These are phyloP conservation scores for Colletotrichum sojae DNA, from an alignment of 2,329 filamentous ascomycete genomes.

Conservation along the genomic window DNA sequence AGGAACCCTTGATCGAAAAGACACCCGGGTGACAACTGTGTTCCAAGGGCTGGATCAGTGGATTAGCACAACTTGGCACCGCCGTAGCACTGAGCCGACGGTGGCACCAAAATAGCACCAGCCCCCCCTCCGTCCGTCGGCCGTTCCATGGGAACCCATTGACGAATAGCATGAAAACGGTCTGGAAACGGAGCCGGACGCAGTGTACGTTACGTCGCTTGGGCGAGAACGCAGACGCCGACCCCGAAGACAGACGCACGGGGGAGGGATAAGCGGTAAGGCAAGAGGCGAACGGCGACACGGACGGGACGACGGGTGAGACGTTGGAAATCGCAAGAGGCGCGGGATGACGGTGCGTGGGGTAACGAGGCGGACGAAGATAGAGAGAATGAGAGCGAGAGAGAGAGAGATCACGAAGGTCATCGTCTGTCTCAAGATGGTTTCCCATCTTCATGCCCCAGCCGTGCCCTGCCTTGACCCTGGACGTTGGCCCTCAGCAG, in stretches of 20 bases:
- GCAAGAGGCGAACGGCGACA: neutral
- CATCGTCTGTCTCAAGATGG: conserved; percentile 36
- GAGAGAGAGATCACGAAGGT: conserved; percentile 32
- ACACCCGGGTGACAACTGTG: too few relatives aligned
- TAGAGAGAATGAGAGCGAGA: conserved; percentile 3
- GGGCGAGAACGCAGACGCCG: neutral
- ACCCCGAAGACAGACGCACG: conserved; percentile 9
- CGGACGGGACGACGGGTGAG: conserved; percentile 9
- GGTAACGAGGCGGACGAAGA: conserved; percentile 19
- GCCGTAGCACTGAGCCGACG: conserved; percentile 5
- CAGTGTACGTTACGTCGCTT: conserved; percentile 11
- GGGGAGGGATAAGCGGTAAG: conserved; percentile 7
- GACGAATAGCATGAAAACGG: conserved; percentile 26
- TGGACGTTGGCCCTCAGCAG: conserved; percentile 17
- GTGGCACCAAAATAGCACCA: conserved; percentile 23
- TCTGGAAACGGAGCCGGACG: conserved; percentile 10
- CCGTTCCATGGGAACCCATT: conserved; percentile 18
- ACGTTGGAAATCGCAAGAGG: conserved; percentile 19
- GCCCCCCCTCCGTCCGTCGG: neutral
- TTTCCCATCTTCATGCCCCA: conserved; percentile 37
- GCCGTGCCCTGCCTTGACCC: conserved; percentile 22
- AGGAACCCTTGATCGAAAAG: conserved; percentile 16
- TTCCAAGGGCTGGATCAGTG: conserved; percentile 2
- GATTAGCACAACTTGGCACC: neutral
- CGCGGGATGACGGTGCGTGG: conserved; percentile 24